Evolutionary conservation across 306 rosid genomes (phyloP), one percentile per base, ranked within the genome.

Genomic region (Abrus precatorius): DNA sequence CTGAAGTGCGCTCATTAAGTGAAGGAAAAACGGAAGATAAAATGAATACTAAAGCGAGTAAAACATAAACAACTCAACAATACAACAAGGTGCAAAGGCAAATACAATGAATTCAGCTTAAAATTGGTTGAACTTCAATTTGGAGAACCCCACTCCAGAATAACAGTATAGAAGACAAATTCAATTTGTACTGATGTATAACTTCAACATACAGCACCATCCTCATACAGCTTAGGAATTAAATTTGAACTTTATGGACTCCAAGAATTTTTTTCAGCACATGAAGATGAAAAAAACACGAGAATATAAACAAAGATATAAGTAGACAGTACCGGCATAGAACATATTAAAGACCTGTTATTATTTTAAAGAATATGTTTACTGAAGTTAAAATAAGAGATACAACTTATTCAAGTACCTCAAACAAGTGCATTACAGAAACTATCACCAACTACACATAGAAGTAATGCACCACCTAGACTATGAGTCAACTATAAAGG

Each of bases 401-500:
- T 7, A 29, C 40, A 77, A 50, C 27, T 52, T 27, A 11, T 77
- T 50, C n/a, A 67, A 54, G 76, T 33, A 66, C 13, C 67, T 38
- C 40, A 52, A 50, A 66, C 47, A 45, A 11, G 32, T 28, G 12
- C 27, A 30, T 45, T 30, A 32, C 29, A 56, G 47, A 55, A 55
- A n/a, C 48, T 55, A 56, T n/a, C 57, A 50, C 81, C 63, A 20
- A 29, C 53, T 6, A 65, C 12, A 52, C 36, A 55, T 40, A 53
- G 49, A 68, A 30, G 38, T 9, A 68, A 78, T n/a, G 49, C 56
- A 61, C 34, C 12, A 20, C 69, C 47, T 5, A 73, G 41, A 41
- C 63, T 74, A 33, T 43, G 30, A 52, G 14, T 52, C 60, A 72
- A 45, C 28, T 34, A 59, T 32, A 44, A 49, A 78, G 52, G 66